These are phyloP conservation scores for Aphanomyces cochlioides DNA, from an alignment of 352 stramenopile species.

Conservation along the genomic window DNA sequence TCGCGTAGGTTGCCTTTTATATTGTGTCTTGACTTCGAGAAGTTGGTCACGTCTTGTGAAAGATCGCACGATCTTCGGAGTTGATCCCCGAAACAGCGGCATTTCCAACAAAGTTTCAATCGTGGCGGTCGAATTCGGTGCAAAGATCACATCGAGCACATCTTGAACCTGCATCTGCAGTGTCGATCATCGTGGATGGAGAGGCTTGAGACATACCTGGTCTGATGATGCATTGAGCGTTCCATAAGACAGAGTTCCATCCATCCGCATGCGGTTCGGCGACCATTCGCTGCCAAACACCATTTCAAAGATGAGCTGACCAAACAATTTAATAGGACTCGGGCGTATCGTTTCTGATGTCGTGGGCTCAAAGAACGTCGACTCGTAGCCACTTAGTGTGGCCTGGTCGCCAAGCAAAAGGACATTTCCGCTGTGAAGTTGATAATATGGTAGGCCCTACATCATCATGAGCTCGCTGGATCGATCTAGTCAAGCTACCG, in stretches of 20 bases:
- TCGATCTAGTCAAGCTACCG: background rate
- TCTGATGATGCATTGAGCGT: background rate
- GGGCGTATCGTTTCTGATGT: no score
- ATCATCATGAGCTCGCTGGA: no score
- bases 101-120: conserved; percentile 11
- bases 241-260: background rate
- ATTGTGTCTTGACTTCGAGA: background rate
- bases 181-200: background rate
- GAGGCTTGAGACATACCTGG: background rate
- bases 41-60: background rate
- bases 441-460: conserved; percentile 5
- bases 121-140: background rate
- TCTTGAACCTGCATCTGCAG: conserved; percentile 2
- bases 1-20: background rate
- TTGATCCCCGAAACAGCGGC: conserved; percentile 12
- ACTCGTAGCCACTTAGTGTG: conserved; percentile 22
- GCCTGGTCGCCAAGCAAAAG: conserved; percentile 10
- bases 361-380: conserved; percentile 6
- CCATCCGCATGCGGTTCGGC: background rate
- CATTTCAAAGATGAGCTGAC: conserved; percentile 22
- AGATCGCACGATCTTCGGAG: background rate
- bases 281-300: conserved; percentile 16
- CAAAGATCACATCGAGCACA: conserved; percentile 15
- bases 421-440: conserved; percentile 20
- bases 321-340: conserved; percentile 7